Evolutionary conservation across 345 rosid genomes (phyloP).

Genomic region (Sapria himalayana): DNA sequence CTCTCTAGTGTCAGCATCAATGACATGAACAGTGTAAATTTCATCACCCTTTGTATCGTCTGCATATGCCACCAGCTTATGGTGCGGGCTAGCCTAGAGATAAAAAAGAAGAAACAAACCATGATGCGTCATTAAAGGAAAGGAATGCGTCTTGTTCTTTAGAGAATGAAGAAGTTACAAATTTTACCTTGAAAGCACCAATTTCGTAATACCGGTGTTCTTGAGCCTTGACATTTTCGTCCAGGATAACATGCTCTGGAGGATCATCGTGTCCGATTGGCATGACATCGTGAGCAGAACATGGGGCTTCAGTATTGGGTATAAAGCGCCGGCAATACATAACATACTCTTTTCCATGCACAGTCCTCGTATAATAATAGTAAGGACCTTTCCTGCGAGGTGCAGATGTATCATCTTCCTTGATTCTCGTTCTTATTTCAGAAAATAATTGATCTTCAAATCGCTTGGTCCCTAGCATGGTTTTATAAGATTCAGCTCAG

Average conservation of each 20-base stretch:
- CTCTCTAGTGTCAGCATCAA: constrained; percentile 36
- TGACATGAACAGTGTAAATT: constrained; percentile 38
- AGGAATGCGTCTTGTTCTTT: background rate
- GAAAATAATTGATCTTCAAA: constrained; percentile 41
- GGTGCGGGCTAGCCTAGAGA: constrained; percentile 47
- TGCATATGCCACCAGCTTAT: constrained; percentile 65
- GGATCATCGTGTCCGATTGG: constrained; percentile 51
- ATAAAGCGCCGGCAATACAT: constrained; percentile 48
- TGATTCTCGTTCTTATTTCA: constrained; percentile 60
- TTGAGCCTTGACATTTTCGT: constrained; percentile 63
- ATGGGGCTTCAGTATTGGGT: constrained; percentile 16
- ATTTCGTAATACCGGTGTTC: constrained; percentile 34
- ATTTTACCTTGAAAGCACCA: constrained; percentile 38
- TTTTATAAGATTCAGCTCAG: background rate
- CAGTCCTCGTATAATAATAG: constrained; percentile 45
- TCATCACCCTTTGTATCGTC: constrained; percentile 84
- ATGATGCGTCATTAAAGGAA: background rate
- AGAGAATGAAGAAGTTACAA: background rate
- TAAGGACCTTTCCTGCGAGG: constrained; percentile 49
- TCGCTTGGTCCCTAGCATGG: constrained; percentile 35
- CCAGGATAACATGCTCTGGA: constrained; percentile 63
- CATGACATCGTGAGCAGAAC: constrained; percentile 58
- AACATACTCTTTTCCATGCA: constrained; percentile 76
- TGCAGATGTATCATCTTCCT: constrained; percentile 75
- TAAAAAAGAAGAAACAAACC: background rate